Base-by-base conservation (phyloP, 768 basidiomycete genomes). In the Daedaleopsis sinensis region DNA sequence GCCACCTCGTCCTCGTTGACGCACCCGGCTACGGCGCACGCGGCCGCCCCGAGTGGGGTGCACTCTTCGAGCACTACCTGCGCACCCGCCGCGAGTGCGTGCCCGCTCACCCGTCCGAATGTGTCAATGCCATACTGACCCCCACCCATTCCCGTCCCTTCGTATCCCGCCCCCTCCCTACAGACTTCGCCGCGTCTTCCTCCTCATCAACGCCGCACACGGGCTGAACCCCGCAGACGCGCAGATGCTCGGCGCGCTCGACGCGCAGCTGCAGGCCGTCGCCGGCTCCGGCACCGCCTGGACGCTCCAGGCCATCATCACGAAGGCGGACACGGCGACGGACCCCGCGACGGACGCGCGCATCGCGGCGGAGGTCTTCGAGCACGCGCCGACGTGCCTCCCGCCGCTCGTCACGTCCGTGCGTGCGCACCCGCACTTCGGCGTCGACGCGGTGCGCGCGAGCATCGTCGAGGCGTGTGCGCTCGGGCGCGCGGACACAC, bases 21-120 rank as follows among this genome's bases (percentile, higher is more conserved):
- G 82, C 91, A 13, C 92, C 92, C 3, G 91, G 92, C 16, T 94
- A 93, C 70, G 92, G 92, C 51, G 74, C 80, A 10, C 79, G 89
- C 56, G 91, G 92, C 13, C 81, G 89, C 46, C 79, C 80, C 37
- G 89, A 91, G 73, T 93, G 91, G 91, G 91, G 92, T 1, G 70
- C 76, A 27, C 65, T 90, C 4, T 91, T 93, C 70, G 78, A 89
- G 55, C 73, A 82, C 44, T 93, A 92, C 67, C 62, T 91, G 15
- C 69, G 79, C 55, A 82, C 75, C 42, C 84, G 91, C 18, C 73
- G 82, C 67, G 78, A 86, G 90, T 92, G 65, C 61, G 87, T 77
- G 27, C 18, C 27, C 42, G 23, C 24, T 6, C 39, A 16, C 32
- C 18, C 35, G 1, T 27, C n/a, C 43, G 38, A 43, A 12, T 23